phyloP scores from a whole-genome alignment of 345 rosid genomes.

The Anacardium occidentale region DNA sequence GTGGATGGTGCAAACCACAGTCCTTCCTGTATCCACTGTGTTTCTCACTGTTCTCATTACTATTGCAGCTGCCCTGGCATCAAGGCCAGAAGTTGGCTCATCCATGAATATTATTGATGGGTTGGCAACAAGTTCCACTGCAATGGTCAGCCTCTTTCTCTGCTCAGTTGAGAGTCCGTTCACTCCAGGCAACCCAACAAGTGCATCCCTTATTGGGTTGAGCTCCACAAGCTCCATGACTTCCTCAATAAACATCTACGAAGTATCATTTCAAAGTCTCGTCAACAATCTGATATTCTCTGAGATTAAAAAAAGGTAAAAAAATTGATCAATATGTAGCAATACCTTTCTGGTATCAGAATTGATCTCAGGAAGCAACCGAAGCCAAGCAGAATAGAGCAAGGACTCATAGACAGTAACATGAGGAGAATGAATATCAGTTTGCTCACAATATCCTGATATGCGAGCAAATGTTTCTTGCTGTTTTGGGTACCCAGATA shows the following conservation, averaged over 20 bases:
- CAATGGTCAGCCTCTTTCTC: conserved; percentile 67
- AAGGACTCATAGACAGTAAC: conserved; percentile 64
- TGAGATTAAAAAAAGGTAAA: not conserved
- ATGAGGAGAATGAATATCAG: conserved; percentile 67
- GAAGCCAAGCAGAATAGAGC: conserved; percentile 66
- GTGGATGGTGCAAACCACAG: conserved; percentile 72
- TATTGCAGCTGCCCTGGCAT: conserved; percentile 81
- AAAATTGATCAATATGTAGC: not conserved
- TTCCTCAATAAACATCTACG: conserved; percentile 66
- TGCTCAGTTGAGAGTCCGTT: conserved; percentile 63
- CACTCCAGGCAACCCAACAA: conserved; percentile 62
- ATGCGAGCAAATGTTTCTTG: conserved; percentile 73
- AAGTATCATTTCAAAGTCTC: conserved; percentile 4
- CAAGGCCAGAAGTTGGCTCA: conserved; percentile 72
- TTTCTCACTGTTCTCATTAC: conserved; percentile 74
- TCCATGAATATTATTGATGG: conserved; percentile 79
- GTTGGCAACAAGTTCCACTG: conserved; percentile 71
- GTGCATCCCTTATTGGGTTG: conserved; percentile 45
- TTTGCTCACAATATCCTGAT: conserved; percentile 74
- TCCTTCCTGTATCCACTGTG: conserved; percentile 70
- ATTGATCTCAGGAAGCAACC: conserved; percentile 57
- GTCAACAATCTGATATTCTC: not conserved
- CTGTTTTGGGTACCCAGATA: conserved; percentile 65
- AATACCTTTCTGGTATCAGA: conserved; percentile 54
- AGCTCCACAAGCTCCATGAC: conserved; percentile 77